A percentile compares a stretch with the other conserved stretches of the same genome.
These are phyloP conservation scores for Cytospora leucostoma DNA, from an alignment of 2,329 filamentous ascomycete genomes.

Conservation along the genomic window DNA sequence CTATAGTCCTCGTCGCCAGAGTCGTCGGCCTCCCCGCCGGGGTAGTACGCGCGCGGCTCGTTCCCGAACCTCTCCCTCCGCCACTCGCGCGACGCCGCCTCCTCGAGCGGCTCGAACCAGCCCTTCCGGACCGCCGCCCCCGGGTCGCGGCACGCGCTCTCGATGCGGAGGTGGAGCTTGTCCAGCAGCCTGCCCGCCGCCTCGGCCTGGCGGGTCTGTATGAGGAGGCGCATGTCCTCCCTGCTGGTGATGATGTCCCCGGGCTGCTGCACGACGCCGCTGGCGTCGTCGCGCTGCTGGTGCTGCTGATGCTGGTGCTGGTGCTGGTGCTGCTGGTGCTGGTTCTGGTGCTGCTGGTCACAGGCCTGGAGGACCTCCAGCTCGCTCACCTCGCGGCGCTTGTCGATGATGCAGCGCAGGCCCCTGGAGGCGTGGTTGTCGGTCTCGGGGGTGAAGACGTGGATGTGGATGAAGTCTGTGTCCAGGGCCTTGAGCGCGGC, in stretches of 20 bases:
- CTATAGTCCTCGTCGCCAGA: background rate
- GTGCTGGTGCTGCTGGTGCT: too few species aligned
- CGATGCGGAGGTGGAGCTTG: constrained; percentile 32
- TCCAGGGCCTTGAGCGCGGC: constrained; percentile 28
- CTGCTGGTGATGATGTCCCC: constrained; percentile 28
- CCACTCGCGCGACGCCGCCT: constrained; percentile 2
- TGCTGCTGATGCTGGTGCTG: too few species aligned
- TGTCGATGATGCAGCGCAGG: constrained; percentile 20
- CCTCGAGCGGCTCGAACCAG: constrained; percentile 28
- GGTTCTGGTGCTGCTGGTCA: constrained; percentile 2
- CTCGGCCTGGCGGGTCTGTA: background rate
- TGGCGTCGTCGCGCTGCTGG: constrained; percentile 11
- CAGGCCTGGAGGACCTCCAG: constrained; percentile 16
- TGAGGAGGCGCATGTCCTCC: constrained; percentile 22
- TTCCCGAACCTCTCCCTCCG: background rate
- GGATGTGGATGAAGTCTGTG: constrained; percentile 29
- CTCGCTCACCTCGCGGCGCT: constrained; percentile 11
- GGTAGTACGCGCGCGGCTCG: background rate
- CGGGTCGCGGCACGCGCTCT: constrained; percentile 29
- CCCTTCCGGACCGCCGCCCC: constrained; percentile 27
- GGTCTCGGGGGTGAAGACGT: constrained; percentile 29
- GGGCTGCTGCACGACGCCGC: too few species aligned
- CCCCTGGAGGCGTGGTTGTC: constrained; percentile 37
- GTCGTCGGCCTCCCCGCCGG: background rate
- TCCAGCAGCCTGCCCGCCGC: background rate